phyloP scores from a whole-genome alignment of 331 rosid genomes.

The Malus hybrid region DNA sequence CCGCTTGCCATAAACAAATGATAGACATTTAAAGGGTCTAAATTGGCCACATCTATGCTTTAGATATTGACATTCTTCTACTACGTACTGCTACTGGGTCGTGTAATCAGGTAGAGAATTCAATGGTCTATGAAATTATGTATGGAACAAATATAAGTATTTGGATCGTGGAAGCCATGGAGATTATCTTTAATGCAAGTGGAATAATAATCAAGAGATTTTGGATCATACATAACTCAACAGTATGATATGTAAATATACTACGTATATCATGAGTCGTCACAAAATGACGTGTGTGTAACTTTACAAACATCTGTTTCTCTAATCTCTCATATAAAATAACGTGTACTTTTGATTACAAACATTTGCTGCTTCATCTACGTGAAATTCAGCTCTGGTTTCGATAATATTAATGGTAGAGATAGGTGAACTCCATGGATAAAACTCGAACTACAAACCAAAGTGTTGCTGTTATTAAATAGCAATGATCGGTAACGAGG shows the following conservation, averaged over 20 bases:
- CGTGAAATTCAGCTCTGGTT: no score
- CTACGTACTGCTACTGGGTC: neutral
- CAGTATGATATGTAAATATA: no score
- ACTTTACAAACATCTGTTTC: neutral
- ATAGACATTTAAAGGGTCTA: neutral
- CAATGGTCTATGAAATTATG: neutral
- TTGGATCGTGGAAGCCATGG: neutral
- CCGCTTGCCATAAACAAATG: neutral
- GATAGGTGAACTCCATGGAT: neutral
- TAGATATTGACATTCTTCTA: neutral
- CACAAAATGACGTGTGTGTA: neutral
- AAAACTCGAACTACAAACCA: no score
- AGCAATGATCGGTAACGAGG: neutral
- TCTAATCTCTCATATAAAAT: neutral
- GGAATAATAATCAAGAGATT: neutral
- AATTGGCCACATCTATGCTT: neutral
- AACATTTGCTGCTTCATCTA: neutral
- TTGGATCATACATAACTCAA: neutral
- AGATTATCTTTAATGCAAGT: neutral
- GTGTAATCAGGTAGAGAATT: neutral
- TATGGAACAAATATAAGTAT: neutral
- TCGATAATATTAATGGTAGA: neutral
- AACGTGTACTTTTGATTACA: neutral
- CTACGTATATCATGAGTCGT: neutral
- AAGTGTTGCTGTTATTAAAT: neutral